Percentiles rank a stretch among this genome's conserved stretches.
Evolutionary conservation across 2,329 filamentous ascomycete species (phyloP).

Genomic region (Colletotrichum sp.): DNA sequence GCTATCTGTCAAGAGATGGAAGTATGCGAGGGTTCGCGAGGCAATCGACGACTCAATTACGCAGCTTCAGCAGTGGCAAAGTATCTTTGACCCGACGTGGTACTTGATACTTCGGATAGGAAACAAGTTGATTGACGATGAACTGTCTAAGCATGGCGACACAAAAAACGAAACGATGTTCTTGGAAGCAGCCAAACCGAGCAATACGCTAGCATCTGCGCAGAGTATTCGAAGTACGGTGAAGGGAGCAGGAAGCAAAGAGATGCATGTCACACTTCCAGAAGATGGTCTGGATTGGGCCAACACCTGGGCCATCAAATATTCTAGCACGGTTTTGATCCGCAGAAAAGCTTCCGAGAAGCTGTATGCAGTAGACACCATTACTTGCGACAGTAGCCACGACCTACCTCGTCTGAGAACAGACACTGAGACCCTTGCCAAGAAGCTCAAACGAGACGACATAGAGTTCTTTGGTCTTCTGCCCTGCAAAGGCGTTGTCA

Average conservation of each 20-base stretch:
- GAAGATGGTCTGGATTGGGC: not conserved
- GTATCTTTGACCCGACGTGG: not conserved
- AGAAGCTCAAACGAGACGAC: not conserved
- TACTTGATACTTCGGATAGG: not conserved
- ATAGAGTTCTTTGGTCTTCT: not conserved
- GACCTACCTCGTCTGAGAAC: not conserved
- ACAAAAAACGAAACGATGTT: too few relatives aligned
- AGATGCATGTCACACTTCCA: not conserved
- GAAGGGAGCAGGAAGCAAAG: not conserved
- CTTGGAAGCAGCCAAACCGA: fast-evolving
- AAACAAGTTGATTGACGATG: not conserved
- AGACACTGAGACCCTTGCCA: not conserved
- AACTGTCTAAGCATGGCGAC: not conserved
- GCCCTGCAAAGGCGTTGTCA: not conserved
- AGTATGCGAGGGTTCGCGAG: not conserved
- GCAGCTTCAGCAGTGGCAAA: not conserved
- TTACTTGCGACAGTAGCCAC: not conserved
- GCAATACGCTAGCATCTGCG: too few relatives aligned
- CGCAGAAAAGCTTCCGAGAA: not conserved
- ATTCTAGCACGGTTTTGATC: not conserved
- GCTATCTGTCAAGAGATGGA: not conserved
- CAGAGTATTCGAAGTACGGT: not conserved
- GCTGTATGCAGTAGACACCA: not conserved
- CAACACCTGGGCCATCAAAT: not conserved
- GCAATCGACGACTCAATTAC: not conserved